Conservation (phyloP, 2,329 filamentous ascomycete species). For the Harringtonia aguacate region DNA sequence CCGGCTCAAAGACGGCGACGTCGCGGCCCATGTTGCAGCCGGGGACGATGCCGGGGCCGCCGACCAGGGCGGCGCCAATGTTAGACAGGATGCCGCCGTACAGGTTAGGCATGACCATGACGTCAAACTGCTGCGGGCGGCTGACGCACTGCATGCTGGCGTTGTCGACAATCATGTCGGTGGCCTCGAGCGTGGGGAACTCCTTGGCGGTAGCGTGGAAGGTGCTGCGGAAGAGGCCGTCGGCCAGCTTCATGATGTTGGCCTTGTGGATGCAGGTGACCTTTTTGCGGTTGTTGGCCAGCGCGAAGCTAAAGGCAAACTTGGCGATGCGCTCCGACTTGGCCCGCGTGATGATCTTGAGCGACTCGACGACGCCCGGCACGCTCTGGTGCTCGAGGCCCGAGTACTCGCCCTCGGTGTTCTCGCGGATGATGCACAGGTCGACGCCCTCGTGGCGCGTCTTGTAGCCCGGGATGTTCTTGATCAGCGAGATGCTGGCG, state of each 20-base stretch:
- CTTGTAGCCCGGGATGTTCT: slow-evolving; percentile 98
- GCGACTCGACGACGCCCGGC: slow-evolving; percentile 89
- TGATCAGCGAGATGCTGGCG: slow-evolving; percentile 93
- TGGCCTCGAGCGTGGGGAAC: slow-evolving; percentile 89
- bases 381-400: slow-evolving; percentile 98
- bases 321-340: slow-evolving; percentile 99
- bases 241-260: slow-evolving; percentile 99
- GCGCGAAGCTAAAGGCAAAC: slow-evolving; percentile 95
- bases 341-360: slow-evolving; percentile 99
- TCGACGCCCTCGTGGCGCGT: slow-evolving; percentile 97
- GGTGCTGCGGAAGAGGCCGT: slow-evolving; percentile 96
- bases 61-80: slow-evolving; percentile 93
- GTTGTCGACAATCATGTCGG: slow-evolving; percentile 99
- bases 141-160: slow-evolving; percentile 99
- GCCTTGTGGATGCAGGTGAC: slow-evolving; percentile 99
- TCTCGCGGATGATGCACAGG: slow-evolving; percentile 99
- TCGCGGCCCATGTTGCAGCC: slow-evolving; percentile 99
- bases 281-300: slow-evolving; percentile 98
- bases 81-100: slow-evolving; percentile 99
- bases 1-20: slow-evolving; percentile 96
- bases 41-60: slow-evolving; percentile 91
- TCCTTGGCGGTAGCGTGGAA: slow-evolving; percentile 90
- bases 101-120: slow-evolving; percentile 99
- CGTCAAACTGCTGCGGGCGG: slow-evolving; percentile 94
- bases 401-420: slow-evolving; percentile 99